Evolutionary conservation across 73 alveolate species (phyloP), one percentile per base, ranked within the genome.

Genomic region (Paramecium octaurelia): DNA sequence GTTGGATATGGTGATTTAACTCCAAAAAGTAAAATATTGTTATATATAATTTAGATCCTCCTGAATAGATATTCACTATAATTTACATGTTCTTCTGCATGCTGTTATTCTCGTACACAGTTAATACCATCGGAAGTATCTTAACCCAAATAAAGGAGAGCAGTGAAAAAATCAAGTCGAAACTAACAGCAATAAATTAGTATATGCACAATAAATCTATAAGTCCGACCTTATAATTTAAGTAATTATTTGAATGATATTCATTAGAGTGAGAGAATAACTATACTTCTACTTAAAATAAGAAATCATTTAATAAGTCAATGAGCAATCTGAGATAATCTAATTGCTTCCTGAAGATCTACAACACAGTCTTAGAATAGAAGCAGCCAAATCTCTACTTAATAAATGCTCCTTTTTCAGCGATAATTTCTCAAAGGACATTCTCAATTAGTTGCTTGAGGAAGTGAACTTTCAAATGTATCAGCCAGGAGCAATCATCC

Each of bases 1-100:
- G 94, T 89, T 11, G 94, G 94, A 4, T 89, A 70, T 71, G 94
- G 94, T 42, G 94, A 89, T 70, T 40, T 71, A 27, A 69, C 68
- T 24, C 90, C 84, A 43, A 24, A 43, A 43, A 46, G 91, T 42
- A 80, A 80, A 6, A 43, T 23, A 44, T 75, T 18, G n/a, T 8
- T 4, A 18, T 4, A 54, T 16, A 18, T 38, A n/a, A 4, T 14
- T 12, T 3, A 75, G 88, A 38, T 42, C 38, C 88, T 18, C 60
- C 38, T 44, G 91, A 80, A 48, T 42, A 80, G 20, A 80, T 80
- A 1, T 80, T 80, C 57, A 80, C 73, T 14, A 80, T 80, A 11
- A 23, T 46, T 14, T 80, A 44, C 14, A 80, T 80, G 91, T 46
- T 80, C 29, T 24, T 80, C 18, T 40, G 91, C 23, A 80, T 48